Conservation (phyloP, 495 filamentous ascomycete species). For the Hypoxylon fuscum region DNA sequence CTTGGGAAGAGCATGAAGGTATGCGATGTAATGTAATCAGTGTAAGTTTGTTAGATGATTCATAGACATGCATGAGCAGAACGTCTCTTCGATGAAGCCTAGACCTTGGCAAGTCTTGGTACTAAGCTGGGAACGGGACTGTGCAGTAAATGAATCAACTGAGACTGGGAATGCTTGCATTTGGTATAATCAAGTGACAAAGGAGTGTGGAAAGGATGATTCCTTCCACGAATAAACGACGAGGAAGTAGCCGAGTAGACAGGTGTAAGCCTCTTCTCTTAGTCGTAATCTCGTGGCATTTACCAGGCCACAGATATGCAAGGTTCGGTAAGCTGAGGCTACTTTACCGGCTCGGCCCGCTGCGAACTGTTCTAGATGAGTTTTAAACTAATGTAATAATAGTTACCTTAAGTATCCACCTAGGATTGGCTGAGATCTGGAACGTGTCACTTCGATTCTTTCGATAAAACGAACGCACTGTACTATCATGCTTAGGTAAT, state of each 20-base stretch:
- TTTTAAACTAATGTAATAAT: neutral
- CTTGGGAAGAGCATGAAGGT: neutral
- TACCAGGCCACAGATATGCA: slow-evolving; percentile 4
- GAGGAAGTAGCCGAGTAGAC: too few relatives aligned
- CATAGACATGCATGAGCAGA: neutral
- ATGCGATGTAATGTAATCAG: neutral
- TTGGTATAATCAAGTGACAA: neutral
- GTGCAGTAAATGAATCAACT: neutral
- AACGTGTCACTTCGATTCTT: neutral
- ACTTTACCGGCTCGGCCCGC: slow-evolving; percentile 31
- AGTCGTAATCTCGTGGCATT: neutral
- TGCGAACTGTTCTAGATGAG: slow-evolving; percentile 1
- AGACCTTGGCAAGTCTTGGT: slow-evolving; percentile 16
- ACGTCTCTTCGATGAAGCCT: neutral
- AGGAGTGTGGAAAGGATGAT: neutral
- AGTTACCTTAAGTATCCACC: neutral
- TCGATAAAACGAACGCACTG: too few relatives aligned
- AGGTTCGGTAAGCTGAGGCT: slow-evolving; percentile 28
- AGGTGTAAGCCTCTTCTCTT: neutral
- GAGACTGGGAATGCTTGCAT: neutral
- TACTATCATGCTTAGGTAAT: too few relatives aligned
- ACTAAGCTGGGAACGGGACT: neutral
- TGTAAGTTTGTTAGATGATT: neutral
- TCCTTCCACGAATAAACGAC: neutral
- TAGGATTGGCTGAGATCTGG: neutral